These are phyloP conservation scores for Fusarium ramigenum DNA, from an alignment of 2,329 filamentous ascomycete genomes.

Conservation along the genomic window DNA sequence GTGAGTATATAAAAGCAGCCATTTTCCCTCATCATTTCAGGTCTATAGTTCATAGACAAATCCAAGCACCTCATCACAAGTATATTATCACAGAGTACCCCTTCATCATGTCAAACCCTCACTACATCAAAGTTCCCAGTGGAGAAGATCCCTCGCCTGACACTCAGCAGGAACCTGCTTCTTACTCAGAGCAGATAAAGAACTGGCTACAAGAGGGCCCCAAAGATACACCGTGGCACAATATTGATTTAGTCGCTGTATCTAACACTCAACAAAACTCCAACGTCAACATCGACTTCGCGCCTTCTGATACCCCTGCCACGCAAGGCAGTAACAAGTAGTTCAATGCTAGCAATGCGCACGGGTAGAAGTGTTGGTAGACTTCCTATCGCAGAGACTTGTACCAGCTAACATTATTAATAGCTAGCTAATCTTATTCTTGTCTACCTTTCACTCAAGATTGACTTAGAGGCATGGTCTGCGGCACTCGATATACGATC, in stretches of 20 bases:
- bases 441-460: neutral
- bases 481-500: neutral
- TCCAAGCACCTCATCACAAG: neutral
- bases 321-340: constrained; percentile 2
- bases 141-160: neutral
- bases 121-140: neutral
- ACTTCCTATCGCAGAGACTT: rapidly evolving
- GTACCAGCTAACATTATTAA: neutral
- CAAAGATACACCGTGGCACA: constrained; percentile 10
- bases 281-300: rapidly evolving
- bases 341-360: rapidly evolving
- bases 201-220: constrained; percentile 5
- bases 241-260: neutral
- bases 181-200: neutral
- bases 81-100: too few relatives aligned
- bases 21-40: rapidly evolving
- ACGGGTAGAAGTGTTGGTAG: neutral
- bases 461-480: neutral
- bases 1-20: neutral
- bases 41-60: neutral
- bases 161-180: neutral
- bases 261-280: neutral
- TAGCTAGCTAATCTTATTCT: rapidly evolving
- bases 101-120: neutral
- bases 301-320: neutral